Conservation (phyloP, 2,329 filamentous ascomycete species). For the Hypoxylon sp. region DNA sequence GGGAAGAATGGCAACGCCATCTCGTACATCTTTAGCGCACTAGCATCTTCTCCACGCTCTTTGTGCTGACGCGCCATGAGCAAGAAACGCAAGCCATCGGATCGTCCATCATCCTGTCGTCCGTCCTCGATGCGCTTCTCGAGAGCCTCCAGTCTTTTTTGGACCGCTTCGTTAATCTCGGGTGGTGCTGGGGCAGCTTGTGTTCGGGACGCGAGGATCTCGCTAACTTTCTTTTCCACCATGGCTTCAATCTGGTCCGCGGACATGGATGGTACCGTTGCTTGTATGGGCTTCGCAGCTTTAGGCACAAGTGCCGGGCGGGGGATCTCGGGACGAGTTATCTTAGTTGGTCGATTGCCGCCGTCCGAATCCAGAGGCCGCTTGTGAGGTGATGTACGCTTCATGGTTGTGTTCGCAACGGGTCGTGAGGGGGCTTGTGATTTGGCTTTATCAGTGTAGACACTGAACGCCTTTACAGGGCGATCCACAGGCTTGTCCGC, state of each 20-base stretch:
- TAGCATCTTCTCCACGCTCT: slow-evolving; percentile 79
- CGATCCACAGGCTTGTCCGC: slow-evolving; percentile 66
- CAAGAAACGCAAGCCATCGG: slow-evolving; percentile 84
- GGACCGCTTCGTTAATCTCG: slow-evolving; percentile 78
- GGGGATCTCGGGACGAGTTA: slow-evolving; percentile 38
- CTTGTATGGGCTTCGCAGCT: slow-evolving; percentile 32
- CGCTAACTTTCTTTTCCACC: slow-evolving; percentile 89
- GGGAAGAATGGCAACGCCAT: slow-evolving; percentile 86
- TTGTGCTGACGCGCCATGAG: slow-evolving; percentile 94
- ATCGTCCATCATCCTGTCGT: slow-evolving; percentile 73
- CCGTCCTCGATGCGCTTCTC: slow-evolving; percentile 84
- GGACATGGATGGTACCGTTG: slow-evolving; percentile 56
- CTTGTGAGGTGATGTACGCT: slow-evolving; percentile 49
- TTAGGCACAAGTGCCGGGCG: slow-evolving; percentile 34
- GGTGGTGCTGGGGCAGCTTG: slow-evolving; percentile 58
- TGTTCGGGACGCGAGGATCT: slow-evolving; percentile 82
- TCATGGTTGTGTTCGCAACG: slow-evolving; percentile 39
- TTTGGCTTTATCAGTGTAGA: slow-evolving; percentile 80
- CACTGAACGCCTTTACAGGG: slow-evolving; percentile 83
- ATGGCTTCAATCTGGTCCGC: slow-evolving; percentile 86
- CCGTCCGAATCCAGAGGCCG: slow-evolving; percentile 54
- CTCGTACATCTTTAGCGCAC: slow-evolving; percentile 86
- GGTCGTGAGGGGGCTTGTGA: slow-evolving; percentile 46
- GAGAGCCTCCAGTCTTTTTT: slow-evolving; percentile 81
- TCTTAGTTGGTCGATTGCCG: slow-evolving; percentile 44